A percentile compares a stretch with the other conserved stretches of the same genome.
These are phyloP conservation scores for Macaranga tanarius DNA, from an alignment of 441 rosid genomes.

Conservation along the genomic window DNA sequence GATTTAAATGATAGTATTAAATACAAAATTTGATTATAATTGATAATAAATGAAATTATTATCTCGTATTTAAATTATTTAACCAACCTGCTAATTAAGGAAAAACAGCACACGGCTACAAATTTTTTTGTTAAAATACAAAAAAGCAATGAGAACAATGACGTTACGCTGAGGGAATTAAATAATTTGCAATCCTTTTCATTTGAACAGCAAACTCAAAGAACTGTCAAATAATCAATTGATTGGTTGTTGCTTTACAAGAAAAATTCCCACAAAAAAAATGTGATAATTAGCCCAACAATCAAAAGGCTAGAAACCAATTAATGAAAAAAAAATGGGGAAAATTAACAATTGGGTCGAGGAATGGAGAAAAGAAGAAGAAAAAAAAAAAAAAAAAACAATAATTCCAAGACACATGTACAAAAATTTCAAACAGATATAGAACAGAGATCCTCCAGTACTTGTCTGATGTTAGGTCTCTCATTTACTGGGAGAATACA, in stretches of 20 bases:
- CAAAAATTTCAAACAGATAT: slow-evolving; percentile 75
- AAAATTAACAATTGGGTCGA: slow-evolving; percentile 40
- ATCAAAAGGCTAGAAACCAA: slow-evolving; percentile 53
- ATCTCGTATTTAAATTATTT: too few species aligned
- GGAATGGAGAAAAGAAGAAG: slow-evolving; percentile 39
- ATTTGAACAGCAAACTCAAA: slow-evolving; percentile 42
- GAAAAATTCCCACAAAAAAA: slow-evolving; percentile 30
- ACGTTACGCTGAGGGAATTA: not conserved
- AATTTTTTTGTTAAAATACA: too few species aligned
- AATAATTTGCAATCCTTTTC: slow-evolving; percentile 30
- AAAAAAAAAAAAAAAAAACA: slow-evolving; percentile 48
- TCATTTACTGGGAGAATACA: slow-evolving; percentile 84
- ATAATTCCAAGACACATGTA: slow-evolving; percentile 67
- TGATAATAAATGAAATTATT: too few species aligned
- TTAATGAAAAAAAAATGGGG: slow-evolving; percentile 27
- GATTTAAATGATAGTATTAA: too few species aligned
- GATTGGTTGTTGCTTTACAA: slow-evolving; percentile 58
- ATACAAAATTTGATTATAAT: too few species aligned
- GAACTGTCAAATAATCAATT: slow-evolving; percentile 58
- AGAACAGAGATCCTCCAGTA: slow-evolving; percentile 61
- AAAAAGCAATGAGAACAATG: too few species aligned
- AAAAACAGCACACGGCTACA: too few species aligned
- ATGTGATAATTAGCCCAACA: slow-evolving; percentile 42
- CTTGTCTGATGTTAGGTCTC: slow-evolving; percentile 92
- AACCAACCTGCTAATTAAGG: too few species aligned